Base-by-base conservation (phyloP, 2,329 filamentous ascomycete species). In the Alternaria angustiovoidea region DNA sequence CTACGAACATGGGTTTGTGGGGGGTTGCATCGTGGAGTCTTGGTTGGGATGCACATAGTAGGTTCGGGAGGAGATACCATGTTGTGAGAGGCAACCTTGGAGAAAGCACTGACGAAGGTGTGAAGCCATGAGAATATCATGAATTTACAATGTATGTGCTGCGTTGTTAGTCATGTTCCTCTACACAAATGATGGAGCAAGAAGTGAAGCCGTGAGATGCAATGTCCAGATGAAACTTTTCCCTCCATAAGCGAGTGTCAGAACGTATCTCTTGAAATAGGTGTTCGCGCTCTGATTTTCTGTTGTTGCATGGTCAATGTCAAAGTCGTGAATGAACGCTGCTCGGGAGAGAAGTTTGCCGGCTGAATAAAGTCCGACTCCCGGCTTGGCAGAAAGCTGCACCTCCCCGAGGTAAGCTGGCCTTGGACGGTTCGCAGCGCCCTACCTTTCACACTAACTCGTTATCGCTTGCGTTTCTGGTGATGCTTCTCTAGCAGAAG, bases 401-500 rank as follows among this genome's bases (percentile, higher is more conserved):
- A 49, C 39, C 38, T 56, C 54, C 57, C 53, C 39, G 55, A 49
- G 41, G 56, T 47, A 57, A 60, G 54, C 52, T 65, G 57, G 42
- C 49, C 51, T 59, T 53, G 20, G 57, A 43, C 26, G 28, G 12
- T 51, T 46, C 32, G 46, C 53, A 43, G 57, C 41, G 46, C 18
- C 36, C 24, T 24, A 43, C 43, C 34, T 51, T 18, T 7, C 16
- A 22, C 16, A 39, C 52, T 49, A 12, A 22, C 12, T 32, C 52
- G 11, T 30, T 30, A 39, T 49, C 16, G 38, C 44, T 49, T 42
- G 47, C 36, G 18, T 51, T 41, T 51, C 28, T 44, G 52, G 69
- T 69, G 64, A 77, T 77, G 74, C 72, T 72, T 69, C 62, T 63
- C 53, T 72, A 67, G 57, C 61, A 66, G 64, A 66, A 62, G 64